Conservation (phyloP, 129 eudicot genomes). For the Tanacetum coccineum region DNA sequence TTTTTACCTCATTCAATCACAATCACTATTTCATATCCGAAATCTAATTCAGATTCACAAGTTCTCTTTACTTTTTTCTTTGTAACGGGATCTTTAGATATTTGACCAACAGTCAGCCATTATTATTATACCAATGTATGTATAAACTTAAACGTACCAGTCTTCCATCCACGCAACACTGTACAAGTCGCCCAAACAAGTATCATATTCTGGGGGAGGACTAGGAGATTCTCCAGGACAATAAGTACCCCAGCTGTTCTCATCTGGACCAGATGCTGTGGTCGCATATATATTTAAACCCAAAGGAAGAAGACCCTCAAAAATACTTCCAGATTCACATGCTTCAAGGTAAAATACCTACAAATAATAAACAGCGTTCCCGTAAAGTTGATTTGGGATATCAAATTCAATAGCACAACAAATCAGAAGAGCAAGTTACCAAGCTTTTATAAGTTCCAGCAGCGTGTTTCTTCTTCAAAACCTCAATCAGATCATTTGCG, state of each 20-base stretch:
- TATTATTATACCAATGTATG: neutral
- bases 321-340: conserved; percentile 94
- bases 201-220: conserved; percentile 81
- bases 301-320: conserved; percentile 83
- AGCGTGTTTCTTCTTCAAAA: conserved; percentile 80
- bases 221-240: conserved; percentile 84
- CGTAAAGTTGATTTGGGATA: conserved; percentile 4
- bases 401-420: neutral
- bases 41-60: neutral
- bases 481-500: conserved; percentile 61
- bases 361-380: conserved; percentile 12
- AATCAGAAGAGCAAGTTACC: conserved; percentile 44
- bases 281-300: conserved; percentile 94
- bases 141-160: conserved; percentile 42
- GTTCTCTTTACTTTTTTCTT: neutral
- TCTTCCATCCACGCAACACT: conserved; percentile 99
- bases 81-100: neutral
- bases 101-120: neutral
- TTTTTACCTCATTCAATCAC: too few relatives aligned
- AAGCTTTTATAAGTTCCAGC: conserved; percentile 87
- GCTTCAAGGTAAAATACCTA: conserved; percentile 98
- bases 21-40: neutral
- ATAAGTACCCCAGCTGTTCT: conserved; percentile 96
- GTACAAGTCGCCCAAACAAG: conserved; percentile 97
- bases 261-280: conserved; percentile 81